Evolutionary conservation across 192 early-diverging fungal species (phyloP), one percentile per base, ranked within the genome.

Genomic region (Coemansia sp.): DNA sequence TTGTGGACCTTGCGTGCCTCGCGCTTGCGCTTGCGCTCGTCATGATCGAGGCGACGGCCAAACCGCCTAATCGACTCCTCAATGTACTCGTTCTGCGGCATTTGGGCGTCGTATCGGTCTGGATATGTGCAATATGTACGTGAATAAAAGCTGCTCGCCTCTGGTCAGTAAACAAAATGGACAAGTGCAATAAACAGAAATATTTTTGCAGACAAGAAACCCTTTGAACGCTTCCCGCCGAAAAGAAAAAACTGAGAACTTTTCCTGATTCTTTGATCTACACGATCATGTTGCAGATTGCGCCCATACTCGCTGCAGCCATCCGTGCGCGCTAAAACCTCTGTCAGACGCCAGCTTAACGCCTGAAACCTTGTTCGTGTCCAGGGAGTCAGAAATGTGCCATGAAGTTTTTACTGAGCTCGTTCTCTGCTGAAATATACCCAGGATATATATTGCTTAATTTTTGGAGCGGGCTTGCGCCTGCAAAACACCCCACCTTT

Each of bases 21-120:
- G 70, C 84, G 86, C 86, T 99, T 99, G 64, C 97, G 95, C 94
- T 90, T 96, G 69, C 92, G 87, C 84, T 97, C 95, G 63, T 87
- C 95, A 74, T 97, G 85, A 82, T 98, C 93, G 59, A 97, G 83
- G 60, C 94, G 89, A 50, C 97, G 90, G 74, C 97, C 97, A 85
- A 97, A 92, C 76, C 91, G 89, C 85, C 93, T 95, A 78, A 98
- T 96, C 42, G 91, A 84, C 82, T 96, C 92, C 84, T 98, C 97
- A 85, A 98, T 98, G 82, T 98, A 97, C 75, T 98, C 97, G 89
- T 96, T 96, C 87, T 94, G 92, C 59, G 94, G 81, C 80, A 62
- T 62, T 53, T 20, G 3, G 21, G 8, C 48, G 22, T 36, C 11
- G 7, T 19, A 5, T 5, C 5, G 44, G 50, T 28, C 34, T 48